Conservation (phyloP, 305 asterid species). For the Coffea humblotiana region DNA sequence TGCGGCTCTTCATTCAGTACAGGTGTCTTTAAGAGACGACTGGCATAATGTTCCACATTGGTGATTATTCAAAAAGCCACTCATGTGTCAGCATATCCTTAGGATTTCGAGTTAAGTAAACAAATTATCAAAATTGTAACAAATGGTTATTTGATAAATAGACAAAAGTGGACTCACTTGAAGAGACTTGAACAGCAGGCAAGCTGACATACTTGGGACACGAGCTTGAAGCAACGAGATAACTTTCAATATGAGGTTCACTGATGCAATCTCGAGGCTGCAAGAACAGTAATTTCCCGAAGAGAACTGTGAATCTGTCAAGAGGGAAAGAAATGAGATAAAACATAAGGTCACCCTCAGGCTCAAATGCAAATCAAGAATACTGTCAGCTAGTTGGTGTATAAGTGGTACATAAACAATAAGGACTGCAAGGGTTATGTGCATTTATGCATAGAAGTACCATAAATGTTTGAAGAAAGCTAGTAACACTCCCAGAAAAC, state of each 20-base stretch:
- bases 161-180: too few relatives aligned
- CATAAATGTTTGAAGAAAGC: too few relatives aligned
- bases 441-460: too few relatives aligned
- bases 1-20: neutral
- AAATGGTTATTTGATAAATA: neutral
- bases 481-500: neutral
- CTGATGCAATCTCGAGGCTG: constrained; percentile 81
- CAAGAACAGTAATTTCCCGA: constrained; percentile 29
- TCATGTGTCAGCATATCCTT: neutral
- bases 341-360: neutral
- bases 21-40: neutral
- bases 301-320: neutral
- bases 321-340: neutral
- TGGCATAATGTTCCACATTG: neutral
- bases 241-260: constrained; percentile 35
- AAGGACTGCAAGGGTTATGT: too few relatives aligned
- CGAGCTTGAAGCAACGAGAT: constrained; percentile 39
- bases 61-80: neutral
- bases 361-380: neutral
- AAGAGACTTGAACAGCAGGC: constrained; percentile 31
- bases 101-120: neutral
- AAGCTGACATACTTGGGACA: constrained; percentile 76
- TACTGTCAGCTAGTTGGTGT: neutral
- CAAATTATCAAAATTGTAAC: neutral
- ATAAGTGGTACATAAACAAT: neutral